phyloP scores from a whole-genome alignment of 139 green algal species.

The Haematococcus sp. region DNA sequence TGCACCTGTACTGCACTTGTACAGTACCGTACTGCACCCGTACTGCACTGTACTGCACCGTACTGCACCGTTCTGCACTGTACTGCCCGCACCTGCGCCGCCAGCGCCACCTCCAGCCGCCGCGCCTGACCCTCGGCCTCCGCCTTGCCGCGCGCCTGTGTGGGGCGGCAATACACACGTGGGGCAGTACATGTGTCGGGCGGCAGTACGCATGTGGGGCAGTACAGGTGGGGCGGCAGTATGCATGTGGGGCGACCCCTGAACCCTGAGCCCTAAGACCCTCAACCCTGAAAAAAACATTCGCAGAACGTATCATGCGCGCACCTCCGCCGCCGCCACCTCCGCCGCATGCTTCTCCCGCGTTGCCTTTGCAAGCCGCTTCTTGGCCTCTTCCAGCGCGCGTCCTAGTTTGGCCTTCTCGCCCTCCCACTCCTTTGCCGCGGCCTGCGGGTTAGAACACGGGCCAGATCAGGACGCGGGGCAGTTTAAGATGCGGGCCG shows the following conservation, averaged over 20 bases:
- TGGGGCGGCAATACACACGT: neutral
- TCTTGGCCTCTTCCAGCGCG: conserved; percentile 45
- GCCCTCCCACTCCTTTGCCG: conserved; percentile 25
- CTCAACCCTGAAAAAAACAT: neutral
- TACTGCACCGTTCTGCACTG: too few relatives aligned
- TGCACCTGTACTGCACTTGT: too few relatives aligned
- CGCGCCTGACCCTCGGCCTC: conserved; percentile 21
- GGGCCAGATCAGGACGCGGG: too few relatives aligned
- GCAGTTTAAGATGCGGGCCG: too few relatives aligned
- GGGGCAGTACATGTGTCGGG: neutral
- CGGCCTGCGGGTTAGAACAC: neutral
- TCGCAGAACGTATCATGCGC: neutral
- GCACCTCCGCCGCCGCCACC: conserved; percentile 38
- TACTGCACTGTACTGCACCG: too few relatives aligned
- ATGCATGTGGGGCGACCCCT: neutral
- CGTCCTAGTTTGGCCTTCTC: conserved; percentile 17
- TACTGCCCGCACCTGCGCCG: neutral
- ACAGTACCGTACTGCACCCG: too few relatives aligned
- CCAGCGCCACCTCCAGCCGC: conserved; percentile 28
- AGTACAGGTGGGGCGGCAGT: too few relatives aligned
- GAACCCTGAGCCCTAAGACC: too few relatives aligned
- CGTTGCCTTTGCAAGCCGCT: conserved; percentile 37
- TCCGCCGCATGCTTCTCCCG: conserved; percentile 53
- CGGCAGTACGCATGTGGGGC: too few relatives aligned
- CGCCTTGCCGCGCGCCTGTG: conserved; percentile 33